Base-by-base conservation (phyloP, 2,329 filamentous ascomycete genomes). In the Nectriaceae sp. region DNA sequence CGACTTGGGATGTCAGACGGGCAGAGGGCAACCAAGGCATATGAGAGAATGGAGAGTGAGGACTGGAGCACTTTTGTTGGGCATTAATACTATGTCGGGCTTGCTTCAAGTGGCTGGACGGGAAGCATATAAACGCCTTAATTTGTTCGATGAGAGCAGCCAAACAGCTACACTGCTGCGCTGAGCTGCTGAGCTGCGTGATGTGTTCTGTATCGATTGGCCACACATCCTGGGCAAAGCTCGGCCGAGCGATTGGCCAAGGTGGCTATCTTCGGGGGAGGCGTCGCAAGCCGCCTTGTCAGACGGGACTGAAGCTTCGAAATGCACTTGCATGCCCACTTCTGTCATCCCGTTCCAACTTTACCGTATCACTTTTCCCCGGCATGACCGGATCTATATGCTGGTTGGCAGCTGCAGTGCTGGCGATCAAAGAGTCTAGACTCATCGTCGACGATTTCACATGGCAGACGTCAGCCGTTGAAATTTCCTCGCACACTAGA, bases 1-100 rank as follows among this genome's bases (percentile, higher is more conserved):
- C 19, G 5, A 10, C n/a, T 31, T 21, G 21, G 16, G 36, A 40
- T 16, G 29, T n/a, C 8, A 16, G 33, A 11, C 33, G 21, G 46
- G 24, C 33, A 4, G 46, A 49, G 35, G 42, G 21, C 33, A 19
- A 16, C 42, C 46, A 46, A 46, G 42, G 46, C 46, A 52, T 49
- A 46, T 46, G 49, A 46, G 39, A 11, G 33, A 40, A 20, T 21
- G 26, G 24, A 40, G 35, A 40, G 21, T 10, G n/a, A 21, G 18
- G 43, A 22, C 3, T 33, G 15, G 16, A 22, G 33, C 24, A 29
- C 42, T 31, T 36, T 6, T 10, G 41, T 53, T 43, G 50, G 50
- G 50, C 50, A 53, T 11, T 46, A 52, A 52, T 21, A 20, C 11
- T 6, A 24, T 40, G 18, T 22, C 18, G 41, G 43, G 26, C 22